These are phyloP conservation scores for Cladorrhinum sp. DNA, from an alignment of 2,329 filamentous ascomycete species.

Conservation along the genomic window DNA sequence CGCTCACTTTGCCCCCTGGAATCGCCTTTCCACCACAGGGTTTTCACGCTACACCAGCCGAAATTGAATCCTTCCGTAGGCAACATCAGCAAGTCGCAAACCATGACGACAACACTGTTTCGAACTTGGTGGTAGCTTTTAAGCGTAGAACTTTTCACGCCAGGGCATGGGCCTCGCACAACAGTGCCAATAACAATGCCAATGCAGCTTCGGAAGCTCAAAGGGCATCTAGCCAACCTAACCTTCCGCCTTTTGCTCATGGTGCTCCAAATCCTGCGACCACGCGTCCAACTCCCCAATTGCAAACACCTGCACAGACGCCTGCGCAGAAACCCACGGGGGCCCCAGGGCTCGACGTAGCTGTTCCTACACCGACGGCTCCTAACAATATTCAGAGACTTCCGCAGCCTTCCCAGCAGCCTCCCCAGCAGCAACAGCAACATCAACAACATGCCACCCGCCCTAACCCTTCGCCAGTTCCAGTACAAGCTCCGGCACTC, in stretches of 20 bases:
- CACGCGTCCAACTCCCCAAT: slow-evolving; percentile 18
- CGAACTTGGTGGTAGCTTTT: slow-evolving; percentile 17
- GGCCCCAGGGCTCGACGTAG: slow-evolving; percentile 8
- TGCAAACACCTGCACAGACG: background rate
- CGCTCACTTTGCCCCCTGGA: slow-evolving; percentile 24
- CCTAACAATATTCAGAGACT: slow-evolving; percentile 31
- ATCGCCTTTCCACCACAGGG: slow-evolving; percentile 23
- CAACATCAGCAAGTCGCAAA: slow-evolving; percentile 21
- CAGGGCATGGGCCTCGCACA: slow-evolving; percentile 16
- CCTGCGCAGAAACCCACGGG: slow-evolving; percentile 19
- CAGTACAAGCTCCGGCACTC: slow-evolving; percentile 25
- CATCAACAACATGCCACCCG: slow-evolving; percentile 20
- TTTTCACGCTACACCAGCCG: slow-evolving; percentile 27
- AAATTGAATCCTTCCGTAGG: slow-evolving; percentile 29
- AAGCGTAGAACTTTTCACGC: slow-evolving; percentile 15
- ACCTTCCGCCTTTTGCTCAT: slow-evolving; percentile 1
- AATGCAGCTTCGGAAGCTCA: slow-evolving; percentile 7
- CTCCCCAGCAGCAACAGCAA: slow-evolving; percentile 5
- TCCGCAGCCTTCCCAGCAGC: slow-evolving; percentile 24
- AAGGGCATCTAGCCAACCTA: slow-evolving; percentile 3
- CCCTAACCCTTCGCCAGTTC: slow-evolving; percentile 38
- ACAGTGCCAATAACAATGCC: slow-evolving; percentile 15
- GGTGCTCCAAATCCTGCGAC: slow-evolving; percentile 13
- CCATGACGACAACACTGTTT: slow-evolving; percentile 7
- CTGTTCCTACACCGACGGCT: slow-evolving; percentile 21